A percentile compares a stretch with the other conserved stretches of the same genome.
These are phyloP conservation scores for Coniosporium apollinis DNA, from an alignment of 495 filamentous ascomycete genomes.

Conservation along the genomic window DNA sequence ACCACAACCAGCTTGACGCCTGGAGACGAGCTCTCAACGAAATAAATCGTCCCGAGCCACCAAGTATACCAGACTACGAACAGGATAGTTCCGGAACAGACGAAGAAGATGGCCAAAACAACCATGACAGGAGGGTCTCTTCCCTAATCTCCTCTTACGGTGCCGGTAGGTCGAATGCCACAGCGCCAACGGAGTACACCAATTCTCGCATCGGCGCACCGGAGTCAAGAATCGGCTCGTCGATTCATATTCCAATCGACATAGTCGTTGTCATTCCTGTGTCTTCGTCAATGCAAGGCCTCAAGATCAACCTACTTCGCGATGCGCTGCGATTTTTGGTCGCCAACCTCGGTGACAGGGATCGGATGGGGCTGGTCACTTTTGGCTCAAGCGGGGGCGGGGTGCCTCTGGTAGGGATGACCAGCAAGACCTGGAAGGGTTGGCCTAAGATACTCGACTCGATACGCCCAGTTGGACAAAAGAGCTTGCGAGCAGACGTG, in stretches of 20 bases:
- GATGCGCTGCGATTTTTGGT: constrained; percentile 91
- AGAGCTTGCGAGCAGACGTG: constrained; percentile 89
- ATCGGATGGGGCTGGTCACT: constrained; percentile 93
- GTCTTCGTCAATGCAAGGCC: constrained; percentile 95
- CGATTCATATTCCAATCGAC: constrained; percentile 83
- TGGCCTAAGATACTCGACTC: constrained; percentile 80
- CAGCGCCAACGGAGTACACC: constrained; percentile 68
- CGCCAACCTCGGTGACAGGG: constrained; percentile 74
- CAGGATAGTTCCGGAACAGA: constrained; percentile 67
- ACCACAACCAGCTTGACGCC: constrained; percentile 65
- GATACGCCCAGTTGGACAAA: constrained; percentile 87
- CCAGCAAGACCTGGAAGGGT: constrained; percentile 79
- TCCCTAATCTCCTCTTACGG: constrained; percentile 79
- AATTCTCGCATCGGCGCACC: constrained; percentile 31
- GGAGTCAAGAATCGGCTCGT: constrained; percentile 36
- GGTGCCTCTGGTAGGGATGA: constrained; percentile 94
- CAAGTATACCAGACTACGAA: constrained; percentile 45
- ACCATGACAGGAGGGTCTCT: constrained; percentile 26
- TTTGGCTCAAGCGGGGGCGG: constrained; percentile 92
- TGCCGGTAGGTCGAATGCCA: constrained; percentile 55
- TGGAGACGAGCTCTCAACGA: constrained; percentile 85
- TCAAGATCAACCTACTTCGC: constrained; percentile 92
- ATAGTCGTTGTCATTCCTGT: constrained; percentile 95
- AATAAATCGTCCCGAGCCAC: constrained; percentile 47
- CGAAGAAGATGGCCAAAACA: constrained; percentile 73